phyloP scores from a whole-genome alignment of 148 eudicot species.

The Cornus controversa region DNA sequence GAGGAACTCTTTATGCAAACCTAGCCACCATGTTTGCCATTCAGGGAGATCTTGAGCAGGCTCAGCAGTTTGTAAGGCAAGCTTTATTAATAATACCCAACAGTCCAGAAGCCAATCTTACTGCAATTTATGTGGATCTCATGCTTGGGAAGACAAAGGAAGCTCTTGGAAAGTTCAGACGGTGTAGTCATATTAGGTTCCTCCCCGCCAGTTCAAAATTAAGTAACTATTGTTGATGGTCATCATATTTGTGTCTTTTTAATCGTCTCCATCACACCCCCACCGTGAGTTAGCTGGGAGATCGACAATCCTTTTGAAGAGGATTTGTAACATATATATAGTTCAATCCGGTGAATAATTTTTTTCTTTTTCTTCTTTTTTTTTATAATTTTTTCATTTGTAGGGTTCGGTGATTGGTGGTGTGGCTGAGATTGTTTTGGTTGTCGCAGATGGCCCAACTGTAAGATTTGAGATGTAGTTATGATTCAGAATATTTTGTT shows the following conservation, averaged over 20 bases:
- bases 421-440: constrained; percentile 29
- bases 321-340: constrained; percentile 87
- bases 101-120: constrained; percentile 59
- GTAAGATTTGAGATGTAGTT: constrained; percentile 35
- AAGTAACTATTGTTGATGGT: constrained; percentile 42
- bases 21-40: constrained; percentile 56
- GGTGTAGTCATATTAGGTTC: constrained; percentile 51
- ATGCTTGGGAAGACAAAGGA: constrained; percentile 50
- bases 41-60: constrained; percentile 76
- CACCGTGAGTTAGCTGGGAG: constrained; percentile 51
- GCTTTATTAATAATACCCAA: constrained; percentile 57
- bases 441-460: constrained; percentile 28
- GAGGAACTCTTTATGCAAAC: constrained; percentile 62
- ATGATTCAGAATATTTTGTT: constrained; percentile 16
- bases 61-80: constrained; percentile 38
- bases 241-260: constrained; percentile 19
- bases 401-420: constrained; percentile 39
- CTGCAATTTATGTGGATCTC: constrained; percentile 68
- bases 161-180: constrained; percentile 73
- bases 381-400: constrained; percentile 10
- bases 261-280: constrained; percentile 27
- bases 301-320: constrained; percentile 33
- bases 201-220: constrained; percentile 40
- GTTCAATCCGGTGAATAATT: constrained; percentile 60
- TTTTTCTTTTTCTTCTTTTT: constrained; percentile 4